Conservation (phyloP, 192 early-diverging fungal genomes). For the Umbelopsis sp. region DNA sequence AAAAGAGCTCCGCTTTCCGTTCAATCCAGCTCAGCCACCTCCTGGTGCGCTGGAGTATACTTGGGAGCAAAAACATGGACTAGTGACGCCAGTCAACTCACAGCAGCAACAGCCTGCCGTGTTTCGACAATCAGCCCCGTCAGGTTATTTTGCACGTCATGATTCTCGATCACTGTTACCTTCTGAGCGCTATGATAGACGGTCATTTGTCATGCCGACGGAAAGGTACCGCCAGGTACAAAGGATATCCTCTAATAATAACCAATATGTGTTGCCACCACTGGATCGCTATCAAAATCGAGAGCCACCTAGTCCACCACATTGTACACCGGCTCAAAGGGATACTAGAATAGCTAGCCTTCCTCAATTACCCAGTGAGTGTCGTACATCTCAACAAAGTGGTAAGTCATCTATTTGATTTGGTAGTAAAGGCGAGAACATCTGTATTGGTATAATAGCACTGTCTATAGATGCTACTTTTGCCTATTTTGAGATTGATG, state of each 20-base stretch:
- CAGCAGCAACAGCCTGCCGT: not conserved
- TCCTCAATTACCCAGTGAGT: not conserved
- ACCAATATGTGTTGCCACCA: not conserved
- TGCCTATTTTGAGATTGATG: no score
- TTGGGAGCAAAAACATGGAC: constrained; percentile 14
- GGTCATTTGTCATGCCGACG: constrained; percentile 3
- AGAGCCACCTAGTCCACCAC: not conserved
- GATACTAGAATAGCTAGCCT: not conserved
- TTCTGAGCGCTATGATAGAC: constrained; percentile 15
- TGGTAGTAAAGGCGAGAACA: not conserved
- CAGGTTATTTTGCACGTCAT: not conserved
- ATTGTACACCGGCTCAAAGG: not conserved
- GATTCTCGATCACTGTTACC: not conserved
- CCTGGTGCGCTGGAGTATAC: not conserved
- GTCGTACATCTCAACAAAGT: no score
- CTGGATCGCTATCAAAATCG: not conserved
- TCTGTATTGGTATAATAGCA: not conserved
- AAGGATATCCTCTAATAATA: not conserved
- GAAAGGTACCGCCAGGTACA: not conserved
- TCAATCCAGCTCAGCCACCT: not conserved
- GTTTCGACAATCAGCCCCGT: not conserved
- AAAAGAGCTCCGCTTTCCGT: not conserved
- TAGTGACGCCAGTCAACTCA: not conserved
- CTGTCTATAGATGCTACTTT: not conserved
- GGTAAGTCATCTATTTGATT: no score